Conservation (phyloP, 148 eudicot species). For the Cornus florida region DNA sequence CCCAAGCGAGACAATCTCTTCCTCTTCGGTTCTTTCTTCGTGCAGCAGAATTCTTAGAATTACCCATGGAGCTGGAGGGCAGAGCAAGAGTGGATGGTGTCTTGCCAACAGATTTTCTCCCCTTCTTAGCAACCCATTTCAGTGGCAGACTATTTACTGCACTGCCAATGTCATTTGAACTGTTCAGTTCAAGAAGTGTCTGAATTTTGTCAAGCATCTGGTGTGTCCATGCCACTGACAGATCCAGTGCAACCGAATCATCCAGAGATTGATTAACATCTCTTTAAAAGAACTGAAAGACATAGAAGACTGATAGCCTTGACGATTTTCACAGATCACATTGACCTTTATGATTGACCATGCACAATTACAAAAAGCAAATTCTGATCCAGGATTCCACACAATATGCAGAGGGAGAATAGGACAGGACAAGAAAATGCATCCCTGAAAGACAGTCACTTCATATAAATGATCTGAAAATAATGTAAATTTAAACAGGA, state of each 20-base stretch:
- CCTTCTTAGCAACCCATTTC: slow-evolving; percentile 64
- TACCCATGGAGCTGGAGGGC: slow-evolving; percentile 27
- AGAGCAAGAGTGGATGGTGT: slow-evolving; percentile 20
- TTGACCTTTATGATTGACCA: slow-evolving; percentile 87
- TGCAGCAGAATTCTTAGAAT: slow-evolving; percentile 12
- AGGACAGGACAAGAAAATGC: slow-evolving; percentile 76
- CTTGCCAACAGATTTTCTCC: slow-evolving; percentile 44
- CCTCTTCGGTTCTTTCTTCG: slow-evolving; percentile 42
- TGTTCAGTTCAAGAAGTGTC: slow-evolving; percentile 59
- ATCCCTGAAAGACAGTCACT: slow-evolving; percentile 58
- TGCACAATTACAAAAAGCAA: slow-evolving; percentile 88
- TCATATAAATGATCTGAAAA: slow-evolving; percentile 14
- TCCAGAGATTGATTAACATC: slow-evolving; percentile 50
- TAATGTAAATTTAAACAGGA: not conserved
- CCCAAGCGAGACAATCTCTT: slow-evolving; percentile 48
- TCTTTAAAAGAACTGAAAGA: slow-evolving; percentile 60
- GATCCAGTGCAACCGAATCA: slow-evolving; percentile 73
- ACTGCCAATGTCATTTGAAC: slow-evolving; percentile 42
- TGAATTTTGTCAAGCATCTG: slow-evolving; percentile 69
- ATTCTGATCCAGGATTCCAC: slow-evolving; percentile 86
- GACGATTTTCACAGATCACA: slow-evolving; percentile 50
- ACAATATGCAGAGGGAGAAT: slow-evolving; percentile 67
- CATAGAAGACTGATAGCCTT: slow-evolving; percentile 43
- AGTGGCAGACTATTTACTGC: slow-evolving; percentile 60
- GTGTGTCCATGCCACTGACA: slow-evolving; percentile 69